phyloP scores from a whole-genome alignment of 2,329 filamentous ascomycete genomes.

The Penicillium sp. region DNA sequence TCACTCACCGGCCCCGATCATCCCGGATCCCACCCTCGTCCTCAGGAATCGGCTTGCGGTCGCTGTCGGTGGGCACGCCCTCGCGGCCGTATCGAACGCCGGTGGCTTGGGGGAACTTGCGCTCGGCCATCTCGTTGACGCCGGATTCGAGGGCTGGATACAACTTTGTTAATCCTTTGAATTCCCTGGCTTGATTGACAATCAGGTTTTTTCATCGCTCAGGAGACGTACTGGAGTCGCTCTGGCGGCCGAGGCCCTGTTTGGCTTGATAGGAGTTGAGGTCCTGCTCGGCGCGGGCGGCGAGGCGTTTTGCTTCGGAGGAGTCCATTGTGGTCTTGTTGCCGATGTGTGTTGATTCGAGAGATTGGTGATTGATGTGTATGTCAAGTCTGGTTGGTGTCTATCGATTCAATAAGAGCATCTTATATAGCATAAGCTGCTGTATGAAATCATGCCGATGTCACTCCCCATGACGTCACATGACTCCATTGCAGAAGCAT shows the following conservation, averaged over 20 bases:
- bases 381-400: neutral
- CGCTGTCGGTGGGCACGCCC: slow-evolving; percentile 40
- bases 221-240: slow-evolving; percentile 43
- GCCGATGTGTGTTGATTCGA: too few relatives aligned
- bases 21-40: slow-evolving; percentile 48
- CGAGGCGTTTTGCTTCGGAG: slow-evolving; percentile 23
- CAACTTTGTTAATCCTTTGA: too few relatives aligned
- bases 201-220: neutral
- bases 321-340: neutral
- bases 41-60: slow-evolving; percentile 46
- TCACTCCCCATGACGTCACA: slow-evolving; percentile 28
- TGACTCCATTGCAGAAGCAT: neutral
- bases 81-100: slow-evolving; percentile 44
- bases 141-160: slow-evolving; percentile 45
- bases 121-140: slow-evolving; percentile 45
- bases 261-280: slow-evolving; percentile 48
- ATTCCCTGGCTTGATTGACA: too few relatives aligned
- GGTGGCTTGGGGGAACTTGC: slow-evolving; percentile 37
- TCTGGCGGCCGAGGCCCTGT: slow-evolving; percentile 43
- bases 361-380: neutral
- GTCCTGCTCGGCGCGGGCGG: slow-evolving; percentile 44
- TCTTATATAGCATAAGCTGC: neutral
- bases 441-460: slow-evolving; percentile 35
- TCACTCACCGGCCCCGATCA: slow-evolving; percentile 41
- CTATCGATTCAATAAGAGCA: neutral